phyloP scores from a whole-genome alignment of 495 filamentous ascomycete species.

The Annulohypoxylon nitens region DNA sequence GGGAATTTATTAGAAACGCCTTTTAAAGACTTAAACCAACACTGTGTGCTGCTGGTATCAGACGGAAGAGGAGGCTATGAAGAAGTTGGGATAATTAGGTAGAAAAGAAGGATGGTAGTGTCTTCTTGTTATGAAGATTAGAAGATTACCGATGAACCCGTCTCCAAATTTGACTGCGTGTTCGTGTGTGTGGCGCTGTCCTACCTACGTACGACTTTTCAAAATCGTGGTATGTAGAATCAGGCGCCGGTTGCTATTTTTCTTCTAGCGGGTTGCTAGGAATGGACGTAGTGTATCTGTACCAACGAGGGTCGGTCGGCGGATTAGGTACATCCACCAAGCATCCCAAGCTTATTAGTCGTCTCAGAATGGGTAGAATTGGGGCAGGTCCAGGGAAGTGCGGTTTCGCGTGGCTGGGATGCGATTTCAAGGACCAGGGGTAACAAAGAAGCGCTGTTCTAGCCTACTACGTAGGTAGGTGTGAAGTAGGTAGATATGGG shows the following conservation, averaged over 20 bases:
- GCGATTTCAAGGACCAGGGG: conserved; percentile 32
- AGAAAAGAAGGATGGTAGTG: neutral
- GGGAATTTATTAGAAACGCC: conserved; percentile 21
- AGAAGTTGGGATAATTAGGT: neutral
- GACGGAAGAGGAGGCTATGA: neutral
- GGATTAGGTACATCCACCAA: conserved; percentile 30
- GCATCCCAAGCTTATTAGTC: conserved; percentile 41
- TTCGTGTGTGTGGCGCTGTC: conserved; percentile 29
- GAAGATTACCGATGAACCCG: conserved; percentile 5
- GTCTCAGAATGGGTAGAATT: conserved; percentile 37
- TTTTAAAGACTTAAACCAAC: conserved; percentile 12
- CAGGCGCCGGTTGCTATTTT: conserved; percentile 53
- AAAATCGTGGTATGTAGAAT: conserved; percentile 42
- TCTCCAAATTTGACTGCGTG: conserved; percentile 24
- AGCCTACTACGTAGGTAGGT: neutral
- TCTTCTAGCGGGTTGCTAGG: conserved; percentile 50
- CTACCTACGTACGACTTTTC: conserved; percentile 15
- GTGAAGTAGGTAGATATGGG: too few relatives aligned
- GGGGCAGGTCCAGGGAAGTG: conserved; percentile 42
- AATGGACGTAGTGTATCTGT: conserved; percentile 5
- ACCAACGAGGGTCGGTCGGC: conserved; percentile 15
- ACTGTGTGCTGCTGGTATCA: conserved; percentile 20
- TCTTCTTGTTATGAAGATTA: neutral
- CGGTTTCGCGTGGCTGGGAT: conserved; percentile 45
- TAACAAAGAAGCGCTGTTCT: conserved; percentile 25